Percentiles rank a stretch among this genome's conserved stretches.
phyloP scores from a whole-genome alignment of 768 basidiomycete species.

The Suillus occidentalis region DNA sequence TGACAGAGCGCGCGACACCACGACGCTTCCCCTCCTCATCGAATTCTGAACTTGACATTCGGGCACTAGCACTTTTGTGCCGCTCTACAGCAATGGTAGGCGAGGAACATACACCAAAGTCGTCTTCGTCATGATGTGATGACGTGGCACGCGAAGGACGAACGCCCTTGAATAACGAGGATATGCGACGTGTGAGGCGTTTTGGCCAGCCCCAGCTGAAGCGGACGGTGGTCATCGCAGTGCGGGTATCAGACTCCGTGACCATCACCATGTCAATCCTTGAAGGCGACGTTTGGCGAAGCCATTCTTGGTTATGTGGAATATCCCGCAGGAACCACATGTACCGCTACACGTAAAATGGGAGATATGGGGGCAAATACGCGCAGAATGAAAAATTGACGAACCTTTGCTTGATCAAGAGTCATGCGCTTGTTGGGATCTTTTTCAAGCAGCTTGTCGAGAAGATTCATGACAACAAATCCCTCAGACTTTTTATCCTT shows the following conservation, averaged over 20 bases:
- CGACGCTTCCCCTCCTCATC: slow-evolving; percentile 31
- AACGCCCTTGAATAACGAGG: slow-evolving; percentile 49
- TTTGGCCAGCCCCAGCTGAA: slow-evolving; percentile 62
- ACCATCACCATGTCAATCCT: slow-evolving; percentile 54
- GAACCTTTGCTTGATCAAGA: slow-evolving; percentile 81
- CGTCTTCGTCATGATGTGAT: slow-evolving; percentile 16
- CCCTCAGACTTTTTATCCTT: slow-evolving; percentile 49
- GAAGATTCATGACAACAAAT: slow-evolving; percentile 61
- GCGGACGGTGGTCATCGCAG: slow-evolving; percentile 65
- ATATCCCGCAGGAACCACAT: slow-evolving; percentile 73
- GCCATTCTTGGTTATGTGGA: slow-evolving; percentile 67
- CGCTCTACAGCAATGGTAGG: slow-evolving; percentile 25
- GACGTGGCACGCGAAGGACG: slow-evolving; percentile 28
- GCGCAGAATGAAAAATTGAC: slow-evolving; percentile 19
- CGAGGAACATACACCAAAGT: slow-evolving; percentile 33
- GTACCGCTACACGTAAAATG: slow-evolving; percentile 44
- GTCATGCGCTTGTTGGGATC: slow-evolving; percentile 72
- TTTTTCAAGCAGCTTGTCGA: slow-evolving; percentile 82
- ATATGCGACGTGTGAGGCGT: slow-evolving; percentile 43
- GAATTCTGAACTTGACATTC: slow-evolving; percentile 15
- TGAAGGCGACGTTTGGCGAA: slow-evolving; percentile 56
- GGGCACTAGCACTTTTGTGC: slow-evolving; percentile 25
- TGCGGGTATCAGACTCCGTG: slow-evolving; percentile 73
- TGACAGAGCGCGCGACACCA: slow-evolving; percentile 19
- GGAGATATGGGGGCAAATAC: background rate